phyloP scores from a whole-genome alignment of 2,329 filamentous ascomycete species.

The Aspergillus brunneoviolaceus region DNA sequence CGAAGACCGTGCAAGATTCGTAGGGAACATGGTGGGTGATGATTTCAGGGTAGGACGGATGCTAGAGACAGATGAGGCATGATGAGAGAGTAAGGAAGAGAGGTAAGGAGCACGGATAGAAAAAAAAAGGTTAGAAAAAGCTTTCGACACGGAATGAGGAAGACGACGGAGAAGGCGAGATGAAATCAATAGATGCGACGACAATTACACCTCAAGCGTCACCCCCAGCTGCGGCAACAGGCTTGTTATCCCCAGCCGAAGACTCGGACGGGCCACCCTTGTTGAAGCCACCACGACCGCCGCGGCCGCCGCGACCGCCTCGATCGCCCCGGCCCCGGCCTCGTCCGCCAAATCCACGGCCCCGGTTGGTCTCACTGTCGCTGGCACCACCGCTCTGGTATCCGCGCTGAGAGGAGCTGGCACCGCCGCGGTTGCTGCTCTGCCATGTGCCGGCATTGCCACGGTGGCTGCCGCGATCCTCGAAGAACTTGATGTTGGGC shows the following conservation, averaged over 20 bases:
- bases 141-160: conserved; percentile 11
- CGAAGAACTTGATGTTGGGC: conserved; percentile 80
- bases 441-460: conserved; percentile 59
- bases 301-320: conserved; percentile 52
- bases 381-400: conserved; percentile 84
- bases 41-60: conserved; percentile 16
- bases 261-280: conserved; percentile 53
- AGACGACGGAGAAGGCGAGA: conserved; percentile 7
- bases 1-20: conserved; percentile 14
- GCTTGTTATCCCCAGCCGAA: conserved; percentile 35
- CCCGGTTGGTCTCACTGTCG: conserved; percentile 65
- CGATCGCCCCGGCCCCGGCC: conserved; percentile 57
- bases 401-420: conserved; percentile 64
- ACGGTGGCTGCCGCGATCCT: conserved; percentile 60
- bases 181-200: conserved; percentile 9
- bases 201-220: conserved; percentile 30
- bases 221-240: conserved; percentile 31
- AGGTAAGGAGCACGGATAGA: not conserved
- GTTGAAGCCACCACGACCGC: conserved; percentile 61
- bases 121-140: conserved; percentile 5
- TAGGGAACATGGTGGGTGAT: conserved; percentile 17
- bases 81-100: conserved; percentile 11
- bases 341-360: conserved; percentile 47
- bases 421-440: conserved; percentile 58
- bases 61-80: conserved; percentile 10